phyloP scores from a whole-genome alignment of 495 filamentous ascomycete genomes.

The Recurvomyces mirabilis region DNA sequence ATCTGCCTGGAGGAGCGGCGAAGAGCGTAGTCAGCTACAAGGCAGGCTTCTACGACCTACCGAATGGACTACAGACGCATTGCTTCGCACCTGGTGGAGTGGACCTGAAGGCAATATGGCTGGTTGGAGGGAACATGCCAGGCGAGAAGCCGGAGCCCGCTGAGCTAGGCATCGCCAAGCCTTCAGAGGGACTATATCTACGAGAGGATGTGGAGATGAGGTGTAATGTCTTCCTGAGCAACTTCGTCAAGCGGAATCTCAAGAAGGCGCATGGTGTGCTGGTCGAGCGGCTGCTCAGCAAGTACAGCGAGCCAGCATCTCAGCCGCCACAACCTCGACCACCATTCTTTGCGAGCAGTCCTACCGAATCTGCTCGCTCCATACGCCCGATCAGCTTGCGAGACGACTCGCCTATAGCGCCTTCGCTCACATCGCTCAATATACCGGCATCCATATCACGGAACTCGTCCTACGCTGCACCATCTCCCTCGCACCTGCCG shows the following conservation, averaged over 20 bases:
- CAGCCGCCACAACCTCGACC: no score
- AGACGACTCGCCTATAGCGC: background rate
- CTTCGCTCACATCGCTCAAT: no score
- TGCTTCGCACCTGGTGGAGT: slow-evolving; percentile 57
- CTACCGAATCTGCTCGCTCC: background rate
- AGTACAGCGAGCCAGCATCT: slow-evolving; percentile 40
- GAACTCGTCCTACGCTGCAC: no score
- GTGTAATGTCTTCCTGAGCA: slow-evolving; percentile 60
- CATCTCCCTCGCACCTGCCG: background rate
- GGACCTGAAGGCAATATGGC: slow-evolving; percentile 65
- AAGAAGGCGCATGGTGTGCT: slow-evolving; percentile 57
- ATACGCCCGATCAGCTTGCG: background rate
- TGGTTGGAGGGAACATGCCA: slow-evolving; percentile 51
- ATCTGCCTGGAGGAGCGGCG: slow-evolving; percentile 56
- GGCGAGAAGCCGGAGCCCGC: slow-evolving; percentile 48
- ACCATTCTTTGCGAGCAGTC: background rate
- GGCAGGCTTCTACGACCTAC: slow-evolving; percentile 59
- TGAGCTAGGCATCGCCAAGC: slow-evolving; percentile 51
- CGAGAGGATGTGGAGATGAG: slow-evolving; percentile 66
- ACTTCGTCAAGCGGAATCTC: slow-evolving; percentile 64
- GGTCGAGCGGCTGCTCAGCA: slow-evolving; percentile 52
- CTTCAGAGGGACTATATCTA: slow-evolving; percentile 56
- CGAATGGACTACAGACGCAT: slow-evolving; percentile 61
- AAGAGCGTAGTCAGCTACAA: slow-evolving; percentile 60
- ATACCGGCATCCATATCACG: no score